Conservation (phyloP, 805 yeast species). For the Nakazawaea ernobii region DNA sequence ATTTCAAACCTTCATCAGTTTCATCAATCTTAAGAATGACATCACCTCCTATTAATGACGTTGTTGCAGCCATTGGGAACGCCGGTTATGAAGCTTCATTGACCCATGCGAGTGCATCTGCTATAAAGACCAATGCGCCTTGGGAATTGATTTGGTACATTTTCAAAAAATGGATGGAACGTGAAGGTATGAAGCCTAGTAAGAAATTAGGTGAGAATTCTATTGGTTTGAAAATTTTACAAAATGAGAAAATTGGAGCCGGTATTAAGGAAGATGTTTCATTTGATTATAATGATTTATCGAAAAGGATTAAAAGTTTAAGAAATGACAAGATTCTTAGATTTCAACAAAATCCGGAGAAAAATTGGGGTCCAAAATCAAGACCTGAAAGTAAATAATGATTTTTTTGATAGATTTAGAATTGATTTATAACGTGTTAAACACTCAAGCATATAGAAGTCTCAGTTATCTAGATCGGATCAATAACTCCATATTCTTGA, state of each 20-base stretch:
- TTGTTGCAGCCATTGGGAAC: conserved; percentile 78
- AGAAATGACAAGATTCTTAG: conserved; percentile 78
- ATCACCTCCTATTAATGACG: conserved; percentile 70
- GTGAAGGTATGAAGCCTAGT: conserved; percentile 27
- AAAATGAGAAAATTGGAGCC: conserved; percentile 29
- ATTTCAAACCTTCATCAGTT: conserved; percentile 72
- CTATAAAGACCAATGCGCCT: conserved; percentile 87
- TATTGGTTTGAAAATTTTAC: conserved; percentile 54
- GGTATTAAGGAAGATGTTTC: conserved; percentile 19
- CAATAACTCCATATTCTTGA: no score
- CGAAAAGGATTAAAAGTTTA: conserved; percentile 51
- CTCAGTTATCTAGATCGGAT: no score
- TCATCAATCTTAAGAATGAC: conserved; percentile 75
- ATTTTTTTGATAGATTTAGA: no score
- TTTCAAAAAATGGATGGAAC: conserved; percentile 55
- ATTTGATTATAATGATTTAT: conserved; percentile 57
- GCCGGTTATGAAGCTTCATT: conserved; percentile 77
- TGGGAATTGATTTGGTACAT: conserved; percentile 74
- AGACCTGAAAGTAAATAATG: conserved; percentile 42
- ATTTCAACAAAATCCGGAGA: conserved; percentile 87
- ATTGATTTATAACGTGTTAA: no score
- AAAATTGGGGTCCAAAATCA: conserved; percentile 97
- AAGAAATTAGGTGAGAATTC: conserved; percentile 41
- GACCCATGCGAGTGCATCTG: conserved; percentile 84
- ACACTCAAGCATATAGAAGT: no score